Base-by-base conservation (phyloP, 257 asterid genomes). In the Fraxinus americana region DNA sequence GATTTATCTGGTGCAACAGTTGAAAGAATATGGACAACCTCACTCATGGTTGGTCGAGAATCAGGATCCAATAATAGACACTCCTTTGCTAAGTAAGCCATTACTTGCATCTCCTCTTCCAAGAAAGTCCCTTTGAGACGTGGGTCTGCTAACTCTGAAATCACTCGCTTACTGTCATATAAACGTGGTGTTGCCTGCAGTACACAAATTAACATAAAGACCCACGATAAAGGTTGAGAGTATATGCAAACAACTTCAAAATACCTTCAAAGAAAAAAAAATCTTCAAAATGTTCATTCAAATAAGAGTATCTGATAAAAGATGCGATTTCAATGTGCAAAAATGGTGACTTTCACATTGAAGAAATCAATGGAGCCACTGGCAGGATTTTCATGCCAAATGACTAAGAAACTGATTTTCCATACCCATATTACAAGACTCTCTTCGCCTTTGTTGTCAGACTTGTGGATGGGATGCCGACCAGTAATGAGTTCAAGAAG, bases 361-460 rank as follows among this genome's bases (percentile, higher is more conserved):
- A 59, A 19, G 67, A 75, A 69, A 57, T 4, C 10, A 75, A n/a
- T 2, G 10, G 27, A 27, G 16, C 29, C 30, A 27, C 52, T 16
- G 27, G 77, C 59, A 32, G 50, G 50, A 69, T 67, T 79, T 71
- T 70, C 39, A 50, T 61, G 27, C 48, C 12, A 74, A 67, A 76
- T 6, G 45, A 50, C 2, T 19, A 30, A 54, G 25, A 54, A 54
- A 32, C 29, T 11, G 29, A 50, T 48, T 72, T 78, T 75, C 25
- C 89, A 34, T 93, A 95, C 99, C 99, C 99, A 95, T 83, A 95
- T 90, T 54, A 93, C 98, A 7, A 93, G 97, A 82, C 99, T 95
- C 79, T 93, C 97, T 71, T 86, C 88, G 35, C 81, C 92, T 82
- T 84, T 89, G 75, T 81, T 78, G 11, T 81, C 67, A 12, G 91